These are phyloP conservation scores for Chaetomium fimeti DNA, from an alignment of 495 filamentous ascomycete species.

Conservation along the genomic window DNA sequence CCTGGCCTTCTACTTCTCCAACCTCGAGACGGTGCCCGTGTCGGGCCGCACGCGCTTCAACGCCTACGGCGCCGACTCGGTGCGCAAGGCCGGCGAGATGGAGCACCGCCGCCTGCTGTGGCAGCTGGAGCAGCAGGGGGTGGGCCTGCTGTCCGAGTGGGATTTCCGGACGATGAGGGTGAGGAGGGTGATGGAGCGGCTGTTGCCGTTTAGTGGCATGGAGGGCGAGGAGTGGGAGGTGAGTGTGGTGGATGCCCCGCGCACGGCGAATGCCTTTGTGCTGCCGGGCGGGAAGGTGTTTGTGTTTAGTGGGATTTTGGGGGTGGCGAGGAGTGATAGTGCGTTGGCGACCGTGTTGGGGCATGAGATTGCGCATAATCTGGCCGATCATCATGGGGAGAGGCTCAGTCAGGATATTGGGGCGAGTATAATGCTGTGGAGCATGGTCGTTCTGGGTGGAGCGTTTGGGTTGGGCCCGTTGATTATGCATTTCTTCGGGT, in stretches of 20 bases:
- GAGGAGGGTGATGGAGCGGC: slow-evolving; percentile 62
- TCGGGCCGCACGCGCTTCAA: slow-evolving; percentile 82
- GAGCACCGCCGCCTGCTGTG: slow-evolving; percentile 53
- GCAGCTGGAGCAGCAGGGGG: slow-evolving; percentile 39
- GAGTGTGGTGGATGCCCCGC: slow-evolving; percentile 69
- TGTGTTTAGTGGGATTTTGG: slow-evolving; percentile 80
- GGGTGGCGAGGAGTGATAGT: slow-evolving; percentile 66
- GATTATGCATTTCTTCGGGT: slow-evolving; percentile 42
- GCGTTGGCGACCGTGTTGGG: slow-evolving; percentile 81
- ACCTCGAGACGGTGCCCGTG: slow-evolving; percentile 78
- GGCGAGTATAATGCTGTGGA: slow-evolving; percentile 53
- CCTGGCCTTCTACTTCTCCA: slow-evolving; percentile 62
- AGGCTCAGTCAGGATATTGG: slow-evolving; percentile 64
- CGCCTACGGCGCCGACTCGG: slow-evolving; percentile 57
- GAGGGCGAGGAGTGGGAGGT: slow-evolving; percentile 52
- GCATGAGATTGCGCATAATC: slow-evolving; percentile 92
- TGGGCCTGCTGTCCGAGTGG: slow-evolving; percentile 42
- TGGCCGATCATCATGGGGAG: slow-evolving; percentile 79
- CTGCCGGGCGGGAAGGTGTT: slow-evolving; percentile 93
- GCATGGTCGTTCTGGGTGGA: slow-evolving; percentile 50
- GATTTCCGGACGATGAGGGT: slow-evolving; percentile 52
- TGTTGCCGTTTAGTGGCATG: slow-evolving; percentile 69
- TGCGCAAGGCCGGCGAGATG: slow-evolving; percentile 54
- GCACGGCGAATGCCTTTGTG: slow-evolving; percentile 76
- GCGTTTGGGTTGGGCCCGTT: slow-evolving; percentile 48